These are phyloP conservation scores for Marchantia paleacea DNA, from an alignment of 225 moss, liverwort and hornwort genomes.

Conservation along the genomic window DNA sequence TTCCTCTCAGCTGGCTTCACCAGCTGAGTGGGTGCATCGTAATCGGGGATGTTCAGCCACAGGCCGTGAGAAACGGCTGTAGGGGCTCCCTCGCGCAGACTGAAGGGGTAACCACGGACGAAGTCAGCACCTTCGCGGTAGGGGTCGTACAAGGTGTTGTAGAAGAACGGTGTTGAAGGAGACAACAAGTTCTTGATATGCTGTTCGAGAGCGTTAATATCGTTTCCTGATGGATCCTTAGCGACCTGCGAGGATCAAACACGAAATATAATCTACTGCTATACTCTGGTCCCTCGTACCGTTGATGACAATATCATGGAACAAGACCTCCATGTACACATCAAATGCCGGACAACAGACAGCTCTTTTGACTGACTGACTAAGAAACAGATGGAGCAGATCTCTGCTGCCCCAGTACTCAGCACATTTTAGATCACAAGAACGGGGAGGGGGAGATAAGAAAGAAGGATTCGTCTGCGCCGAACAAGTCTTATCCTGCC, in stretches of 20 bases:
- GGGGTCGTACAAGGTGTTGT: conserved; percentile 89
- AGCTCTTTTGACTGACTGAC: neutral
- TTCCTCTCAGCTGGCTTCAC: conserved; percentile 92
- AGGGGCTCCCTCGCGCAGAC: conserved; percentile 80
- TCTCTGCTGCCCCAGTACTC: neutral
- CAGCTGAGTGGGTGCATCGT: conserved; percentile 89
- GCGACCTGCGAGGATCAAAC: conserved; percentile 37
- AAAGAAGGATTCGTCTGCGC: too few species aligned
- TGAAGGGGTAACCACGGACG: conserved; percentile 94
- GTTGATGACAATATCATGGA: too few species aligned
- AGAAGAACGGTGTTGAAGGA: conserved; percentile 83
- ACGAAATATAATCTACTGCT: neutral
- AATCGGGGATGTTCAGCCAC: conserved; percentile 82
- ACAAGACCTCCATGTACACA: neutral
- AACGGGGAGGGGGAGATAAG: neutral
- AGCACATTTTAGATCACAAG: neutral
- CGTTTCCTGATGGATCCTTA: conserved; percentile 54
- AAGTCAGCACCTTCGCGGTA: conserved; percentile 83
- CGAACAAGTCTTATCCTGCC: neutral
- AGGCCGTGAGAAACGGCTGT: conserved; percentile 85
- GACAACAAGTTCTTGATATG: conserved; percentile 69
- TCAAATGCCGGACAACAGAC: neutral
- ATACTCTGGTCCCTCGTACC: neutral
- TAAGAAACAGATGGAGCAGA: neutral
- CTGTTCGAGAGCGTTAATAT: conserved; percentile 72